Evolutionary conservation across 768 basidiomycete genomes (phyloP).

Genomic region (Fomitopsis serialis): DNA sequence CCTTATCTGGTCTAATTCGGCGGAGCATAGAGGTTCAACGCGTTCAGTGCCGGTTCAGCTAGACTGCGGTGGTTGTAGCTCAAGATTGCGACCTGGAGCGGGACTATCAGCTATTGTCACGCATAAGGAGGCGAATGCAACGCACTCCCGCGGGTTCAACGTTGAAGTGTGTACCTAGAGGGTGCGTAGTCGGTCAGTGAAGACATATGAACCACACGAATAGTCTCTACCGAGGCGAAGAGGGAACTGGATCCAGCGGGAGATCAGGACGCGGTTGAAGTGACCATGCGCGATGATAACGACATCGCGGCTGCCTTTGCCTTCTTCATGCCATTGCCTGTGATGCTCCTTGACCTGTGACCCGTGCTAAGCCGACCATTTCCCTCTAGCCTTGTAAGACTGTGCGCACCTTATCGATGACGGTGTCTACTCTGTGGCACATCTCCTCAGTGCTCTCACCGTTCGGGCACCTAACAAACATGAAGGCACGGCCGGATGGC

Average conservation of each 20-base stretch:
- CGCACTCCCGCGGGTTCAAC: conserved; percentile 79
- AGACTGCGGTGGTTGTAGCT: conserved; percentile 81
- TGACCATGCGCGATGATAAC: conserved; percentile 90
- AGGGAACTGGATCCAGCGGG: conserved; percentile 77
- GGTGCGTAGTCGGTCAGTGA: conserved; percentile 6
- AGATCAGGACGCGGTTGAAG: conserved; percentile 69
- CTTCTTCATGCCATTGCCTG: conserved; percentile 61
- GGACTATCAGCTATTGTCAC: conserved; percentile 1
- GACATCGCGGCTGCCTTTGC: conserved; percentile 66
- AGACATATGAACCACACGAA: background rate
- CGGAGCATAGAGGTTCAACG: conserved; percentile 59
- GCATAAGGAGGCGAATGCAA: background rate
- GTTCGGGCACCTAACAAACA: conserved; percentile 62
- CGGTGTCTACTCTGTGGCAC: conserved; percentile 67
- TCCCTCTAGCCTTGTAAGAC: background rate
- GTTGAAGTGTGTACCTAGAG: conserved; percentile 67
- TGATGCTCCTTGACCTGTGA: conserved; percentile 69
- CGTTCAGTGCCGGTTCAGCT: conserved; percentile 72
- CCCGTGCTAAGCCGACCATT: background rate
- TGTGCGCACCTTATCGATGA: conserved; percentile 59
- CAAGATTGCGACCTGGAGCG: conserved; percentile 63
- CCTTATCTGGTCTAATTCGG: background rate
- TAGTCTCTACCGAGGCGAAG: conserved; percentile 43
- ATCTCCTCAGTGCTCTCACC: conserved; percentile 85
- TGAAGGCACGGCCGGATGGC: conserved; percentile 2